Evolutionary conservation across 2,329 filamentous ascomycete genomes (phyloP).

Genomic region (Trichoderma koningiopsis): DNA sequence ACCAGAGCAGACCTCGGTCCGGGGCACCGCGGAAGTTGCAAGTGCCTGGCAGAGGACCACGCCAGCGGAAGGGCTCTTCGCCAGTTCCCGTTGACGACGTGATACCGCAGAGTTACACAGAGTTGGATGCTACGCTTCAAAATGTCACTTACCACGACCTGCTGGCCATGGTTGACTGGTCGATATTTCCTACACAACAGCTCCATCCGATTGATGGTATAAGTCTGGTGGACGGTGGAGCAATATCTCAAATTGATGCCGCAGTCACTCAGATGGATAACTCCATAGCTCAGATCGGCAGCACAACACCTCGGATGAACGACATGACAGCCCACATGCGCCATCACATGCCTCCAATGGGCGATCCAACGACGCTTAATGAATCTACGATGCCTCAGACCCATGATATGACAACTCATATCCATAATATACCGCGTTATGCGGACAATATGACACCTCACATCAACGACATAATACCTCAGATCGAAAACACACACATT

Average conservation of each 20-base stretch:
- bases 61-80: background rate
- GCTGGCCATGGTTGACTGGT: background rate
- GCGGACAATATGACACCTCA: background rate
- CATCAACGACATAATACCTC: background rate
- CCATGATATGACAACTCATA: background rate
- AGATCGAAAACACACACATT: too few relatives aligned
- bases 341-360: background rate
- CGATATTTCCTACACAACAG: background rate
- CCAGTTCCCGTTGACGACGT: background rate
- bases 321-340: background rate
- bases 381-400: background rate
- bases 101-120: background rate
- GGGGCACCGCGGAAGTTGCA: background rate
- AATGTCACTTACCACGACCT: background rate
- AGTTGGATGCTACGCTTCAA: background rate
- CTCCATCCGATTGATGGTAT: background rate
- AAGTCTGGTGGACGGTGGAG: background rate
- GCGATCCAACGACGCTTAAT: background rate
- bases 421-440: background rate
- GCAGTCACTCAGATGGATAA: background rate
- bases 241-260: background rate
- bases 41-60: background rate
- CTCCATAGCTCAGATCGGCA: background rate
- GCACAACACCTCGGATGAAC: background rate
- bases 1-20: background rate